Base-by-base conservation (phyloP, 2,329 filamentous ascomycete genomes). In the Aspergillus novofumigatus region DNA sequence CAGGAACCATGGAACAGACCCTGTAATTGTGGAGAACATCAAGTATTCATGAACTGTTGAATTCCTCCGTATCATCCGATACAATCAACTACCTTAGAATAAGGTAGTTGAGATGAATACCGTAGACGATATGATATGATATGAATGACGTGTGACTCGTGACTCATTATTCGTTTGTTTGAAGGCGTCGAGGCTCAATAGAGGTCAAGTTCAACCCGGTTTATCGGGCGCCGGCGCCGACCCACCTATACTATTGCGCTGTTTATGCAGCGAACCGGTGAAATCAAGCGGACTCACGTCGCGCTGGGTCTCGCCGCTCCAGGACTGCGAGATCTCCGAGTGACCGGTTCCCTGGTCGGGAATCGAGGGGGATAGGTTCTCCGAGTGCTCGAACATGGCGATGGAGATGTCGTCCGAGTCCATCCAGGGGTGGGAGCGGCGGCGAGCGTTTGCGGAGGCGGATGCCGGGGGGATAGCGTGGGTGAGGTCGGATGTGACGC, bases 401-500 rank as follows among this genome's bases (percentile, higher is more conserved):
- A 75, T 74, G 3, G 67, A 73, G 47, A 75, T 61, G 45, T 69
- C 72, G 20, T 75, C 72, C 8, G 63, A 59, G 50, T 75, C 70
- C 68, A 73, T 71, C 60, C 69, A 71, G 6, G 66, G 67, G 8
- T 66, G 70, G 3, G 62, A 58, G 29, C 63, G 68, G 4, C 61
- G 64, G 8, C 57, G 57, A 6, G 52, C 4, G 7, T 21, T 7
- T 28, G 53, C 26, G 2, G 47, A 50, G 3, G 51, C n/a, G 4
- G 32, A 21, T 20, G 53, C 32, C 1, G 63, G 57, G 1, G 72
- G 64, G 3, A 63, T 55, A 7, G 75, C 72, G 56, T 73, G 75
- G 11, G 75, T 78, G 5, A 77, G 54, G 52, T 78, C 76, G 8
- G 72, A 71, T 10, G 73, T 75, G 53, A 78, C 68, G 41, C 75